phyloP scores from a whole-genome alignment of 257 asterid genomes.

The Schizonepeta tenuifolia region DNA sequence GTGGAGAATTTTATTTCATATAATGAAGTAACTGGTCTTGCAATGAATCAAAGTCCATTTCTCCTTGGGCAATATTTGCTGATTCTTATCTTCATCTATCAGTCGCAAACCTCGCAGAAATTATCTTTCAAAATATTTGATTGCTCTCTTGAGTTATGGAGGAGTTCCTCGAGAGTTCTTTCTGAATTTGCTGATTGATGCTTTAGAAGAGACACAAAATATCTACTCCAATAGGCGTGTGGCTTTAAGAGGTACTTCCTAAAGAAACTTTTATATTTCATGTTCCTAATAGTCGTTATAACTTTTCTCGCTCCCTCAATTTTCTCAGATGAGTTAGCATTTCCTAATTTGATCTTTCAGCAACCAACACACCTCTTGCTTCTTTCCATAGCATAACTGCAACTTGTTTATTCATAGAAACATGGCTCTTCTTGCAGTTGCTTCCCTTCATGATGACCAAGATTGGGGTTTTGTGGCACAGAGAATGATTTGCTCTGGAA shows the following conservation, averaged over 20 bases:
- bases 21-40: neutral
- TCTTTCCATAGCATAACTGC: neutral
- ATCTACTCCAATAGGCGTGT: conserved; percentile 45
- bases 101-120: conserved; percentile 64
- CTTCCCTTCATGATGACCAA: conserved; percentile 52
- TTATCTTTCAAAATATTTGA: conserved; percentile 65
- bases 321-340: conserved; percentile 7
- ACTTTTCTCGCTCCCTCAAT: neutral
- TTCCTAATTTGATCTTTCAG: neutral
- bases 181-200: conserved; percentile 47
- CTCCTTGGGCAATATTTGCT: conserved; percentile 27
- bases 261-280: neutral
- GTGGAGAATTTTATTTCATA: conserved; percentile 19
- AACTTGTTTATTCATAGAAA: neutral
- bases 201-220: conserved; percentile 56
- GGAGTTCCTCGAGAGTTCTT: conserved; percentile 70
- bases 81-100: conserved; percentile 41
- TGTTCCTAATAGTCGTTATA: conserved; percentile 6
- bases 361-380: conserved; percentile 12
- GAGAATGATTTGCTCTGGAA: conserved; percentile 72
- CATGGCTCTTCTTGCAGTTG: conserved; percentile 57
- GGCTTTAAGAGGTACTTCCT: conserved; percentile 69
- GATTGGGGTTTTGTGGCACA: conserved; percentile 51
- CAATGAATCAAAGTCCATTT: too few relatives aligned
- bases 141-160: conserved; percentile 76